These are phyloP conservation scores for Stachybotrys chartarum DNA, from an alignment of 2,329 filamentous ascomycete genomes.

Conservation along the genomic window DNA sequence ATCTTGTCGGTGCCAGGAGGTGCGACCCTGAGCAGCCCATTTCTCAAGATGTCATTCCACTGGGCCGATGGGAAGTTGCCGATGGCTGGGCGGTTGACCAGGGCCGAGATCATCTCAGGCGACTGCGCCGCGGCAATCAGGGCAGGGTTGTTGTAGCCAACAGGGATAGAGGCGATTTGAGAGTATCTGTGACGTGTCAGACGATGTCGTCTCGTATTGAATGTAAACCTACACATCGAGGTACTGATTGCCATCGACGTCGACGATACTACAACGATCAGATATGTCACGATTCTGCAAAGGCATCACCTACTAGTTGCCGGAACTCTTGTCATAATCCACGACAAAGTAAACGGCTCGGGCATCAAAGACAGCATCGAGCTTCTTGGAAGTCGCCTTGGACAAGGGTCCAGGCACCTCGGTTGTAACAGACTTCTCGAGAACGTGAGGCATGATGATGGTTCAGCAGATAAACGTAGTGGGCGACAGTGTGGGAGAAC, in stretches of 20 bases:
- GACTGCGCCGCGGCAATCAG: slow-evolving; percentile 59
- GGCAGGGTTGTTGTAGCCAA: slow-evolving; percentile 73
- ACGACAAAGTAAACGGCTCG: slow-evolving; percentile 45
- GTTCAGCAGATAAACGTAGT: too few species aligned
- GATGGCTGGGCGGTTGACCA: slow-evolving; percentile 73
- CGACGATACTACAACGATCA: slow-evolving; percentile 27
- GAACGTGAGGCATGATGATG: slow-evolving; percentile 21
- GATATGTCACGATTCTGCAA: neutral
- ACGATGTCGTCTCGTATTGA: neutral
- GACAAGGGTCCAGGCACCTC: slow-evolving; percentile 32
- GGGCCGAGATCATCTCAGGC: slow-evolving; percentile 63
- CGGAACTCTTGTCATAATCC: slow-evolving; percentile 43
- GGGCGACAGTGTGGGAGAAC: too few species aligned
- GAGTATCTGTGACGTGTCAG: slow-evolving; percentile 47
- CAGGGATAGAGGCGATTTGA: slow-evolving; percentile 77
- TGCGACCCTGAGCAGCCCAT: slow-evolving; percentile 64
- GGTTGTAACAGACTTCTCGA: slow-evolving; percentile 24
- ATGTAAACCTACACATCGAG: slow-evolving; percentile 37
- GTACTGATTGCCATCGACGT: slow-evolving; percentile 41
- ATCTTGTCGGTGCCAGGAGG: slow-evolving; percentile 72
- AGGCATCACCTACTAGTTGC: slow-evolving; percentile 35
- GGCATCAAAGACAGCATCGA: slow-evolving; percentile 43
- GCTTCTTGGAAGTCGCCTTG: slow-evolving; percentile 30
- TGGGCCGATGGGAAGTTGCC: slow-evolving; percentile 75
- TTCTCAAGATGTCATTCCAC: slow-evolving; percentile 65